These are phyloP conservation scores for Sporothrix inflata DNA, from an alignment of 2,329 filamentous ascomycete species.

Conservation along the genomic window DNA sequence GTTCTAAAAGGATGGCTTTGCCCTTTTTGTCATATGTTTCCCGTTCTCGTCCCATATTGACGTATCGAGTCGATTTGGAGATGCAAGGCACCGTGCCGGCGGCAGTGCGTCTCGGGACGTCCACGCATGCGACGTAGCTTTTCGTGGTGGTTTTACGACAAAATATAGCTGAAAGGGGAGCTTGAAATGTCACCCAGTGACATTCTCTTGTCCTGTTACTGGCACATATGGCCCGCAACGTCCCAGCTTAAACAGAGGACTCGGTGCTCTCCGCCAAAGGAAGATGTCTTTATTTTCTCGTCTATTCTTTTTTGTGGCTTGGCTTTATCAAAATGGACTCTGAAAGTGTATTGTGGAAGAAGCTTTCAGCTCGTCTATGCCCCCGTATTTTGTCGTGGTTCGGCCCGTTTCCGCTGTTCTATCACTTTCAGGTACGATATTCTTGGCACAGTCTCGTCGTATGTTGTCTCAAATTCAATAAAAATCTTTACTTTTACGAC, in stretches of 20 bases:
- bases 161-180: background rate
- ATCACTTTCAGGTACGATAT: background rate
- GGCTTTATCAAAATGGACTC: no score
- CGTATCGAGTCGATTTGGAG: background rate
- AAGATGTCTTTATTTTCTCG: no score
- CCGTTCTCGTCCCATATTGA: background rate
- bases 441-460: background rate
- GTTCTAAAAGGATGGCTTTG: no score
- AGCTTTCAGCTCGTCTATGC: background rate
- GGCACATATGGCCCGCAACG: background rate
- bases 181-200: background rate
- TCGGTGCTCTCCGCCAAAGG: background rate
- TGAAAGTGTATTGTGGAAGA: no score
- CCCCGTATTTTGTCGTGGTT: background rate
- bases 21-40: background rate
- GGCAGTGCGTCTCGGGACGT: background rate
- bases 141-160: background rate
- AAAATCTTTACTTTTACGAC: no score
- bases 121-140: background rate
- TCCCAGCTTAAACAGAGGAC: background rate
- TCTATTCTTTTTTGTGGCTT: no score
- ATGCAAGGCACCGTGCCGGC: background rate
- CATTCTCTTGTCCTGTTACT: background rate
- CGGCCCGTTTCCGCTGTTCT: background rate
- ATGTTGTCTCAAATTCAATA: background rate